Evolutionary conservation across 768 basidiomycete species (phyloP).

Genomic region (Calocera viscosa): DNA sequence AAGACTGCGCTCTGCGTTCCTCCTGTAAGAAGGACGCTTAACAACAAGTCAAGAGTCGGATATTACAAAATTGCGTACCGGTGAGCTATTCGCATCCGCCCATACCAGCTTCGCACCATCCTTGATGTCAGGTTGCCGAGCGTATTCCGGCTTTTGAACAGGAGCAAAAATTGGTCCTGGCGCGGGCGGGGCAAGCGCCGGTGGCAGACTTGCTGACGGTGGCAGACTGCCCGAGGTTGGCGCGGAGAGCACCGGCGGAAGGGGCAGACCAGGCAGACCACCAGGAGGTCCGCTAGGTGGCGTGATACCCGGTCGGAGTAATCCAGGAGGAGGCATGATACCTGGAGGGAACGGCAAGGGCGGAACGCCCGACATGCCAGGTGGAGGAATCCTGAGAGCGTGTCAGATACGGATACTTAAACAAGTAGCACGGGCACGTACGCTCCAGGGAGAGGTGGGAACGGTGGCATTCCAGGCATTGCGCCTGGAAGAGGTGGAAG

Average conservation of each 20-base stretch:
- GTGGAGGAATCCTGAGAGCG: not conserved
- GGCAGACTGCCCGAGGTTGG: slow-evolving; percentile 10
- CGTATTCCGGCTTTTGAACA: not conserved
- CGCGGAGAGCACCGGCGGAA: slow-evolving; percentile 16
- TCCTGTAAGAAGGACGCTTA: slow-evolving; percentile 39
- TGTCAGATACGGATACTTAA: not conserved
- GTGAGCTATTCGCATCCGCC: slow-evolving; percentile 62
- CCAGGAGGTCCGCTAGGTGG: slow-evolving; percentile 13
- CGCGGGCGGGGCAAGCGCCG: slow-evolving; percentile 45
- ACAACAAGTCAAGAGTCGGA: not conserved
- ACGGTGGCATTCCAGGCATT: slow-evolving; percentile 12
- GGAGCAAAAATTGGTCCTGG: slow-evolving; percentile 39
- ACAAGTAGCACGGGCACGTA: not conserved
- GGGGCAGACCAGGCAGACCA: slow-evolving; percentile 21
- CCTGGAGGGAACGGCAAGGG: slow-evolving; percentile 8
- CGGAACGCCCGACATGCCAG: slow-evolving; percentile 13
- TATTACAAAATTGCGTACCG: slow-evolving; percentile 37
- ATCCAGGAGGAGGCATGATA: not conserved
- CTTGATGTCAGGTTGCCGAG: slow-evolving; percentile 37
- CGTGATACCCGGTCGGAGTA: slow-evolving; percentile 6
- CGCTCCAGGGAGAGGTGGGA: slow-evolving; percentile 1
- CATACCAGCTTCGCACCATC: slow-evolving; percentile 64
- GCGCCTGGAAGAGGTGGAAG: slow-evolving; percentile 18
- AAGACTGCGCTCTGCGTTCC: slow-evolving; percentile 55
- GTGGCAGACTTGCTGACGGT: slow-evolving; percentile 18